These are phyloP conservation scores for Arctostaphylos glauca DNA, from an alignment of 148 eudicot species.

Conservation along the genomic window DNA sequence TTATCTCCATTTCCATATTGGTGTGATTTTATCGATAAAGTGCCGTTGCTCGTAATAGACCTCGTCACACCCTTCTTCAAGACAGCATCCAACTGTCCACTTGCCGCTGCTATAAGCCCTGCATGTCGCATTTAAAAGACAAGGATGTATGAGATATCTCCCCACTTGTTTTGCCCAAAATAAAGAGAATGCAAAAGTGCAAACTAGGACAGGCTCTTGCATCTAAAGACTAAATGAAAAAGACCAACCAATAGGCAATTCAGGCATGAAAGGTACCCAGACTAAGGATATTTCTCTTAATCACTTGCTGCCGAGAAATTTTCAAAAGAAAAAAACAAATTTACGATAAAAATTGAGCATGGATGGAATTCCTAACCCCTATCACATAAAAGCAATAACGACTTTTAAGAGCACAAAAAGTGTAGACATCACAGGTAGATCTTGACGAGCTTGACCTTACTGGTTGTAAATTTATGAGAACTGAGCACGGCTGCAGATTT, in stretches of 20 bases:
- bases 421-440: neutral
- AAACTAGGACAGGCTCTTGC: neutral
- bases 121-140: constrained; percentile 9
- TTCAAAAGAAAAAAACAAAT: neutral
- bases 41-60: constrained; percentile 35
- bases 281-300: neutral
- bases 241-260: neutral
- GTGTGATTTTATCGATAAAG: constrained; percentile 31
- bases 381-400: neutral
- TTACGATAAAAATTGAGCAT: neutral
- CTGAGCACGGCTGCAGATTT: neutral
- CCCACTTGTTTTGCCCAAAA: neutral
- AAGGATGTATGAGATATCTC: neutral
- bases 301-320: neutral
- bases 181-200: neutral
- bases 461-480: neutral
- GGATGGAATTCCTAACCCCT: neutral
- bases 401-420: neutral
- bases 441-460: neutral
- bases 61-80: constrained; percentile 36
- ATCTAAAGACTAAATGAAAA: neutral
- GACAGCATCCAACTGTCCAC: constrained; percentile 61
- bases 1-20: constrained; percentile 29
- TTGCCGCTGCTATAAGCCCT: constrained; percentile 91
- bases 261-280: neutral